Evolutionary conservation across 371 early-diverging fungal species (phyloP).

Genomic region (Zychaea mexicana): DNA sequence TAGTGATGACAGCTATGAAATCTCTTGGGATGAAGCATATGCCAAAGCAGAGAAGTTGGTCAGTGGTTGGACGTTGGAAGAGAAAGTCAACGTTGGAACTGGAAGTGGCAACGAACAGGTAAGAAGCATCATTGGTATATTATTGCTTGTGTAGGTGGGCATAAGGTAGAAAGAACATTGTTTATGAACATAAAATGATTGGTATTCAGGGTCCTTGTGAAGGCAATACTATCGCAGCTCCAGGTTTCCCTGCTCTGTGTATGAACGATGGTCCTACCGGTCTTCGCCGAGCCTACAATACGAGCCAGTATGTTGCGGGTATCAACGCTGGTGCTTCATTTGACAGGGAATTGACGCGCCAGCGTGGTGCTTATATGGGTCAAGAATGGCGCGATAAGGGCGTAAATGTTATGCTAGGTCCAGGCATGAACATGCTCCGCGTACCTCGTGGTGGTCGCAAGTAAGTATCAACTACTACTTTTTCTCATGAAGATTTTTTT

Average conservation of each 20-base stretch:
- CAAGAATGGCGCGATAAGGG: slow-evolving; percentile 50
- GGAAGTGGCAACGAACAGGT: slow-evolving; percentile 12
- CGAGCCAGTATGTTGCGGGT: slow-evolving; percentile 43
- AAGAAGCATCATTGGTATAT: slow-evolving; percentile 17
- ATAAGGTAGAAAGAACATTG: neutral
- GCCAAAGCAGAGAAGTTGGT: slow-evolving; percentile 20
- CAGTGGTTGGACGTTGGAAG: slow-evolving; percentile 17
- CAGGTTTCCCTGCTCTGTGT: slow-evolving; percentile 16
- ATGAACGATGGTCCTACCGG: slow-evolving; percentile 56
- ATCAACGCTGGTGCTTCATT: slow-evolving; percentile 54
- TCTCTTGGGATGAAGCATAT: slow-evolving; percentile 28
- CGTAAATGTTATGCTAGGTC: slow-evolving; percentile 38
- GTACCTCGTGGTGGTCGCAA: slow-evolving; percentile 47
- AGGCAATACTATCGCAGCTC: slow-evolving; percentile 6
- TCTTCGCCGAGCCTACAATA: slow-evolving; percentile 39
- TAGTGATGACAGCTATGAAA: neutral
- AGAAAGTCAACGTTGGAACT: slow-evolving; percentile 24
- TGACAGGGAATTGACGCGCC: slow-evolving; percentile 35
- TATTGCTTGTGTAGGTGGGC: neutral
- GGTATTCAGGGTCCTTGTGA: slow-evolving; percentile 12
- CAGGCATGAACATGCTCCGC: slow-evolving; percentile 31
- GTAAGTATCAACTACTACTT: slow-evolving; percentile 15
- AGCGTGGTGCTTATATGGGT: slow-evolving; percentile 45
- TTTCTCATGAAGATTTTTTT: neutral
- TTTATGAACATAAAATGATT: neutral